Evolutionary conservation across 1,284 basidiomycete genomes (phyloP), one percentile per base, ranked within the genome.

Genomic region (Microbotryomycetes sp.): DNA sequence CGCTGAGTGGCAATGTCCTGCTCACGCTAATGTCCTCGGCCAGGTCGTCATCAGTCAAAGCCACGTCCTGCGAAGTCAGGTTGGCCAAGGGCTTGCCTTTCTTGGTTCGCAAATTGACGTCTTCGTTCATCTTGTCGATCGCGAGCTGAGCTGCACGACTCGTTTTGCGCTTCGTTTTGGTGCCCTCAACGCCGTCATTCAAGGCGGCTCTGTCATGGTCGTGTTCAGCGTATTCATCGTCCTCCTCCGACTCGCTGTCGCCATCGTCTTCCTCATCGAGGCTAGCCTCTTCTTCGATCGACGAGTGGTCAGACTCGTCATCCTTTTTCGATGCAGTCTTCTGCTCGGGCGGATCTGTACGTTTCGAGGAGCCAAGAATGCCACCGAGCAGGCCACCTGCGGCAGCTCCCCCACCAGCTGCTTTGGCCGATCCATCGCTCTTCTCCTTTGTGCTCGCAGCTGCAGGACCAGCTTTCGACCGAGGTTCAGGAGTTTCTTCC

Each of bases 31-130:
- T 51, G 49, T 42, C 36, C 19, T 42, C 36, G 19, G 36, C 36
- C 36, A 68, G 25, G n/a, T 66, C 67, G 1, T 49, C 60, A 12
- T 60, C 58, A 1, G 60, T 59, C 28, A 68, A 29, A 2, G 54
- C 51, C 4, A 66, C 67, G 22, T 68, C 67, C 6, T 62, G 22
- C 3, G 55, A 56, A 16, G 60, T 68, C 30, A 68, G 16, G 4
- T 49, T 6, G 3, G 53, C 19, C 1, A 66, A 56, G 16, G 64
- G 53, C 46, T 68, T 68, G 29, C 60, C 60, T 23, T 31, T 48
- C 16, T 23, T 25, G 9, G 4, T 6, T 23, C 55, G 19, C 26
- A 31, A 19, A 1, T 32, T 12, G 46, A 26, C 14, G 36, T 23
- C 22, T 6, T 36, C 42, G 9, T 56, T 47, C 55, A 56, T 56